phyloP scores from a whole-genome alignment of 2,329 filamentous ascomycete genomes.

The Bertia moriformis region DNA sequence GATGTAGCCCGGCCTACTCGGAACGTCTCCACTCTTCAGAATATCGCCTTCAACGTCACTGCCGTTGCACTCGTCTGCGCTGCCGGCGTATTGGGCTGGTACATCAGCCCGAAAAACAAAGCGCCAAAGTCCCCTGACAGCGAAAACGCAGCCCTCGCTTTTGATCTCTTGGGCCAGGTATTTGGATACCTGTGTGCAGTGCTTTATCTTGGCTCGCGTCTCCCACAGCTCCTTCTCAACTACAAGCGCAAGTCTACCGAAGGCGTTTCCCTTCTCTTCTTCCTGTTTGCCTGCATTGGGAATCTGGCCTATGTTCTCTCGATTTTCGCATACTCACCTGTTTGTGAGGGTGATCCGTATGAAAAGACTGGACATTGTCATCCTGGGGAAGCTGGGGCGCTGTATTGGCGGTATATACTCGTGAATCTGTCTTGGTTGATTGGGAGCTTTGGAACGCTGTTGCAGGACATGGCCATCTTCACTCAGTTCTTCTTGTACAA shows the following conservation, averaged over 20 bases:
- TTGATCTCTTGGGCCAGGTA: conserved; percentile 70
- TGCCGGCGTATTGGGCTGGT: conserved; percentile 78
- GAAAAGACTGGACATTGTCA: conserved; percentile 31
- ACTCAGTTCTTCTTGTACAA: conserved; percentile 81
- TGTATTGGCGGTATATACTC: conserved; percentile 72
- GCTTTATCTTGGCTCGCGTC: conserved; percentile 74
- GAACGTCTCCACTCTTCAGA: conserved; percentile 34
- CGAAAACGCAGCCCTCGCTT: conserved; percentile 27
- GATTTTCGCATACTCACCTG: conserved; percentile 78
- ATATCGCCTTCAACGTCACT: conserved; percentile 57
- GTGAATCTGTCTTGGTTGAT: conserved; percentile 85
- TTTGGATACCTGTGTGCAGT: conserved; percentile 87
- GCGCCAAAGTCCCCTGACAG: conserved; percentile 10
- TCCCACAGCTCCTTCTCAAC: conserved; percentile 85
- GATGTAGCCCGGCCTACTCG: conserved; percentile 21
- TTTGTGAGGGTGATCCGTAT: conserved; percentile 29
- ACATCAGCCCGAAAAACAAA: conserved; percentile 37
- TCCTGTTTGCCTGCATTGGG: conserved; percentile 88
- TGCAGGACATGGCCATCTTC: conserved; percentile 77
- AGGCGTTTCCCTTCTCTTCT: conserved; percentile 85
- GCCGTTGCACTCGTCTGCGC: conserved; percentile 69
- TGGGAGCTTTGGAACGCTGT: conserved; percentile 74
- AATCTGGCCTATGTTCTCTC: conserved; percentile 87
- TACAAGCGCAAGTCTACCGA: conserved; percentile 86
- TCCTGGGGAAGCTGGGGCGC: conserved; percentile 44